Evolutionary conservation across 306 rosid species (phyloP), one percentile per base, ranked within the genome.

Genomic region (Purshia tridentata): DNA sequence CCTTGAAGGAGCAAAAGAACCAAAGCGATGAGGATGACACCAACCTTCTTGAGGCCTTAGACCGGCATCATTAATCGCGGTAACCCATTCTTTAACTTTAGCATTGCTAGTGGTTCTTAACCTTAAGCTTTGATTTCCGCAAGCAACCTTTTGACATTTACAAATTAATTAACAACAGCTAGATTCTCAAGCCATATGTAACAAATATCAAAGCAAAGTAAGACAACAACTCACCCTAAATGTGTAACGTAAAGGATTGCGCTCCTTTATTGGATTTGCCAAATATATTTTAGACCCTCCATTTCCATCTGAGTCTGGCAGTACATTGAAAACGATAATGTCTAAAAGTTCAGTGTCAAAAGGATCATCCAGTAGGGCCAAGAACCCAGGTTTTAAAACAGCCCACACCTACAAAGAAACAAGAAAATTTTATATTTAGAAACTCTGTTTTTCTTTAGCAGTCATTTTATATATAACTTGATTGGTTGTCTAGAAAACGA

Each of bases 341-440:
- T 84, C 85, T 29, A 81, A 67, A 20, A 84, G 85, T 68, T 78
- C 67, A 2, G 77, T 20, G 58, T 84, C 83, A 51, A 81, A 69
- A 75, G 88, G 85, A 72, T 84, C 81, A 57, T 82, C 83, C 14
- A 84, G 54, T 47, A 84, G 67, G 75, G 88, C 85, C 75, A 84
- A 69, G 81, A 84, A 84, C 55, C 88, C 88, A 47, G 88, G 85
- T 57, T 81, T 84, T 45, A 84, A 62, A 81, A 84, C 88, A 44
- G 85, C 85, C 88, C 88, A 84, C 42, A 81, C 88, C 88, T 84
- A 83, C 63, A 72, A 67, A 19, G 1, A 68, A 51, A 37, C 39
- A 39, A 14, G 7, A 19, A 54, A 41, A 29, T 2, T 37, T 35
- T 29, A 37, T 11, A 37, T 35, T 13, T 29, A 41, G 12, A 4